Evolutionary conservation across 2,329 filamentous ascomycete genomes (phyloP).

Genomic region (Fusarium fracticaudum): DNA sequence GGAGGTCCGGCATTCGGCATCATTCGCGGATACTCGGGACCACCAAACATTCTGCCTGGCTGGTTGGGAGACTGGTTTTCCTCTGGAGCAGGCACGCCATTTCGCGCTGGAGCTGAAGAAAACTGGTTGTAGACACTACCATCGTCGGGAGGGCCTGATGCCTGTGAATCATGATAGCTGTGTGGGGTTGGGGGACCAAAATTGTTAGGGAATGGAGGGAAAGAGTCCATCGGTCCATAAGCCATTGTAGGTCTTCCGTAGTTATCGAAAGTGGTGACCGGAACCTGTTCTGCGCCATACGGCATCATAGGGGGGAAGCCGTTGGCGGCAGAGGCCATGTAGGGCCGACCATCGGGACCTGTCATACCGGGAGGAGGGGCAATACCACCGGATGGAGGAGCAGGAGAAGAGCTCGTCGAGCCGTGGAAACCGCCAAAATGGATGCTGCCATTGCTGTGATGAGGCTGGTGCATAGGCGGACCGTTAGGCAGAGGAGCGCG

Average conservation of each 20-base stretch:
- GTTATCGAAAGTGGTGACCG: conserved; percentile 48
- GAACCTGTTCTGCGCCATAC: conserved; percentile 50
- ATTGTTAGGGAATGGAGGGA: conserved; percentile 47
- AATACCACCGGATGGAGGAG: conserved; percentile 57
- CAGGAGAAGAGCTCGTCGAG: conserved; percentile 68
- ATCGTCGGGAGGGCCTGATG: conserved; percentile 61
- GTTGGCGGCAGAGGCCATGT: conserved; percentile 47
- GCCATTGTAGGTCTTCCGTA: conserved; percentile 51
- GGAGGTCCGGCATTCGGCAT: conserved; percentile 45
- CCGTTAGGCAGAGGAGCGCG: conserved; percentile 48
- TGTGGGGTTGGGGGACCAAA: conserved; percentile 67
- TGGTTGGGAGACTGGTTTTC: conserved; percentile 44
- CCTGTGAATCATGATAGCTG: conserved; percentile 70
- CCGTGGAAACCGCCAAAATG: conserved; percentile 65
- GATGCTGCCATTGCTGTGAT: conserved; percentile 64
- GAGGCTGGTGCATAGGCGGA: conserved; percentile 59
- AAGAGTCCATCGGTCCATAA: conserved; percentile 49
- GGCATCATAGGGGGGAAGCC: conserved; percentile 52
- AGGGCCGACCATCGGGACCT: conserved; percentile 47
- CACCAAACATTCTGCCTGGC: conserved; percentile 45
- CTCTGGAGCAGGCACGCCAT: conserved; percentile 43
- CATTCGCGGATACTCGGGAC: conserved; percentile 47
- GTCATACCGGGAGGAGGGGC: conserved; percentile 60
- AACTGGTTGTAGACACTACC: conserved; percentile 54
- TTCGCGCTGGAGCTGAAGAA: conserved; percentile 52